Percentiles rank a stretch among this genome's conserved stretches.
Conservation (phyloP, 192 early-diverging fungal genomes). For the Umbelopsis ramanniana region DNA sequence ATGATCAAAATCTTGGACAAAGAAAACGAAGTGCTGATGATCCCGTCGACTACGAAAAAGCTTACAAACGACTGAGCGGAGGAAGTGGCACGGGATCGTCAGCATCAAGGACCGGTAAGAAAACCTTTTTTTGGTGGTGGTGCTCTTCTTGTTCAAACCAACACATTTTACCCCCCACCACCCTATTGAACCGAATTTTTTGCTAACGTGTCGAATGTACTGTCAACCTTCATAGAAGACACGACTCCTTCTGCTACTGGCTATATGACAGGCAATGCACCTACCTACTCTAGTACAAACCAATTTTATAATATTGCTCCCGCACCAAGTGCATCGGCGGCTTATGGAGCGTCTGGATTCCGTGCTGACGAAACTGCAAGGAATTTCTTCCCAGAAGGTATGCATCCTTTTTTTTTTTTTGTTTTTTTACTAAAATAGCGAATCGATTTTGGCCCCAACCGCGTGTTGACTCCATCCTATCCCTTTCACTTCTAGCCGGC, state of each 20-base stretch:
- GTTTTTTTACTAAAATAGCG: not conserved
- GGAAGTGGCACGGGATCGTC: conserved; percentile 14
- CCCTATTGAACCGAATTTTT: not conserved
- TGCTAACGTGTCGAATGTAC: conserved; percentile 19
- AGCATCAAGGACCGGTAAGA: conserved; percentile 12
- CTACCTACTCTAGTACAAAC: not conserved
- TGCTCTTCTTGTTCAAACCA: not conserved
- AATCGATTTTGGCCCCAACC: not conserved
- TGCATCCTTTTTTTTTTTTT: not conserved
- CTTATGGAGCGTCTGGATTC: not conserved
- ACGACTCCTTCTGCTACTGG: not conserved
- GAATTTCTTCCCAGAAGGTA: conserved; percentile 22
- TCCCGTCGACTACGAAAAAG: not conserved
- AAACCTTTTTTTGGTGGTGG: not conserved
- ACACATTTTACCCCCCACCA: not conserved
- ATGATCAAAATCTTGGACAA: conserved; percentile 19
- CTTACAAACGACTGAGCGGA: conserved; percentile 15
- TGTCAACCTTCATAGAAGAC: not conserved
- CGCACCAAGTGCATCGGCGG: not conserved
- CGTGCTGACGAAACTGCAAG: not conserved
- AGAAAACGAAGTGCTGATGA: conserved; percentile 2
- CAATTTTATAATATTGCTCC: conserved; percentile 21
- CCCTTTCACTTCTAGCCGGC: not conserved
- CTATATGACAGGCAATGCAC: not conserved
- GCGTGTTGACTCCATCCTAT: not conserved